These are phyloP conservation scores for Xylariaceae sp. DNA, from an alignment of 2,329 filamentous ascomycete genomes.

Conservation along the genomic window DNA sequence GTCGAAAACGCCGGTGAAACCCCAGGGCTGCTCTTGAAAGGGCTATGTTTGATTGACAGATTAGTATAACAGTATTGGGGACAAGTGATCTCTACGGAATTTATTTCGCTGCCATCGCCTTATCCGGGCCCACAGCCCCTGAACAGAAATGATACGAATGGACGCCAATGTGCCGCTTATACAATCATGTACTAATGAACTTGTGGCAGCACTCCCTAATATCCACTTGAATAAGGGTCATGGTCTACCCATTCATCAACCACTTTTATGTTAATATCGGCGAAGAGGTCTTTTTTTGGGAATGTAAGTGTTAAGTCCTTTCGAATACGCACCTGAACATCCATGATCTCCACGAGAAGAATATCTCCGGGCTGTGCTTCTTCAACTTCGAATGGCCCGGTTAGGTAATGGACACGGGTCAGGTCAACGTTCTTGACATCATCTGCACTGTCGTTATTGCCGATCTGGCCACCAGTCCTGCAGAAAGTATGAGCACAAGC, in stretches of 20 bases:
- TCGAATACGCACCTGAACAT: conserved; percentile 57
- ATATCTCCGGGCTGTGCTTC: conserved; percentile 85
- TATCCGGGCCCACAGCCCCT: too few species aligned
- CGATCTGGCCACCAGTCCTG: conserved; percentile 79
- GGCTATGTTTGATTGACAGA: conserved; percentile 62
- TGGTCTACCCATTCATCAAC: too few species aligned
- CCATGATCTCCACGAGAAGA: conserved; percentile 86
- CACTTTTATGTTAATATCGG: not conserved
- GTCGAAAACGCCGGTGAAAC: conserved; percentile 84
- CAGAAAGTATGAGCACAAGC: conserved; percentile 3
- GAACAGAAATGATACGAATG: too few species aligned
- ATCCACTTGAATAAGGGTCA: too few species aligned
- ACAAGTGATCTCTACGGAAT: too few species aligned
- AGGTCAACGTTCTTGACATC: conserved; percentile 86
- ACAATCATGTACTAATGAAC: too few species aligned
- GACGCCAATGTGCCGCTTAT: too few species aligned
- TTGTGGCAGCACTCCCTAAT: too few species aligned
- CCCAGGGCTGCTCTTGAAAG: conserved; percentile 84
- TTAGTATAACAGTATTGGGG: too few species aligned
- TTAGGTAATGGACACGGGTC: conserved; percentile 84
- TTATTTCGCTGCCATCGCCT: too few species aligned
- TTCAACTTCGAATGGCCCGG: conserved; percentile 86
- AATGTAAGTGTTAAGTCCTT: too few species aligned
- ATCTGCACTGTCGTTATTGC: conserved; percentile 88
- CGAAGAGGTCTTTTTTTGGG: too few species aligned